Base-by-base conservation (phyloP, 2,329 filamentous ascomycete genomes). In the Aurifilum marmelostoma region DNA sequence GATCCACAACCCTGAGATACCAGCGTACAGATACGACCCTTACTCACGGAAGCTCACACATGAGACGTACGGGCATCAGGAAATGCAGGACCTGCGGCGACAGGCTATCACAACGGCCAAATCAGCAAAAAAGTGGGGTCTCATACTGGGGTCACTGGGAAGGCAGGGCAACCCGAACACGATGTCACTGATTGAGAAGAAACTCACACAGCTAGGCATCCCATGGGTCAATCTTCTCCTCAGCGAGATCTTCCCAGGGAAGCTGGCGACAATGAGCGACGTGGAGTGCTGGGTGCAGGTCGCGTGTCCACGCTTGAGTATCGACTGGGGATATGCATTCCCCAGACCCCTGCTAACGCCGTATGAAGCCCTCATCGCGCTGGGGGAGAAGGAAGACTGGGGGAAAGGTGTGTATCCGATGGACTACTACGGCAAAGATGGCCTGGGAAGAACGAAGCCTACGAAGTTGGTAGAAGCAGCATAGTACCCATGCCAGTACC, bases 211-310 rank as follows among this genome's bases (percentile, higher is more conserved):
- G 58, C 85, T 87, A 71, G 92, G 91, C 0, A 91, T 97, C 14
- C 91, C 93, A 0, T 94, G 90, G 75, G 87, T 99, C 54, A 95
- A 97, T 73, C 79, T 99, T 1, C 83, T 98, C 12, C 85, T 99
- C 4, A 96, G 92, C 72, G 96, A 99, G 83, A 98, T 99, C 67
- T 97, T 98, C 78, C 96, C 97, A 0, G 94, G 93, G 0, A 99
- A 98, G 82, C 81, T 99, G 73, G 94, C 93, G 0, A 89, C 96
- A 84, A 97, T 99, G 93, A 81, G 83, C 39, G 95, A 98, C 76
- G 92, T 99, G 2, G 95, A 97, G 77, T 97, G 94, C 75, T 99
- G 96, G 96, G 95, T 99, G 52, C 96, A 99, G 80, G 94, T 99
- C 64, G 96, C 96, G 6, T 99, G 96, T 80, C 96, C 96, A n/a